Conservation (phyloP, 2,329 filamentous ascomycete genomes). For the Parascedosporium putredinis region DNA sequence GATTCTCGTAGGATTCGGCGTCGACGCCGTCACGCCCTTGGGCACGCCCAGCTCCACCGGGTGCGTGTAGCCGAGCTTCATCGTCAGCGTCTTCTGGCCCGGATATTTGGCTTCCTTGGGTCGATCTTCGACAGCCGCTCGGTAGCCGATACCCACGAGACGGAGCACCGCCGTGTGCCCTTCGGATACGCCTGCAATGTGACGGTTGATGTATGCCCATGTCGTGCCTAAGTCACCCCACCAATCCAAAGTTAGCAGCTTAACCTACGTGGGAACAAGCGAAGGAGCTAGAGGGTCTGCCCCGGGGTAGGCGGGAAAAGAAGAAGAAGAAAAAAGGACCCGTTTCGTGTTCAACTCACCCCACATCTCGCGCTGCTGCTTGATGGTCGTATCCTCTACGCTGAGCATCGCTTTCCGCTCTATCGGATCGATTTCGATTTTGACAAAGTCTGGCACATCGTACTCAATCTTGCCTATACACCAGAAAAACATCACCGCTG, state of each 20-base stretch:
- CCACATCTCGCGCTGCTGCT: conserved; percentile 91
- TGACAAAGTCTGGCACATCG: conserved; percentile 69
- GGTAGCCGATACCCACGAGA: conserved; percentile 90
- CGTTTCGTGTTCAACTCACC: conserved; percentile 50
- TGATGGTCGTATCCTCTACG: conserved; percentile 56
- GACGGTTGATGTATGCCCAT: conserved; percentile 80
- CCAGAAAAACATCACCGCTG: conserved; percentile 6
- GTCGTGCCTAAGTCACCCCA: conserved; percentile 60
- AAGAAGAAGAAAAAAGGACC: conserved; percentile 1
- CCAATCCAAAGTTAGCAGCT: not conserved
- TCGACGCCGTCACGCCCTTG: conserved; percentile 70
- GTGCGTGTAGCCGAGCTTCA: conserved; percentile 96
- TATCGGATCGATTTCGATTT: conserved; percentile 55
- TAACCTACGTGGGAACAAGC: not conserved
- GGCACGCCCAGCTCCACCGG: conserved; percentile 85
- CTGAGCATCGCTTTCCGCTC: conserved; percentile 55
- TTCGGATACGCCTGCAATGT: conserved; percentile 90
- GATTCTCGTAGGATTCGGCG: conserved; percentile 83
- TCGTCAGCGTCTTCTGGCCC: conserved; percentile 77
- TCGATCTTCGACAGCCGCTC: conserved; percentile 72
- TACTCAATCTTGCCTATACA: conserved; percentile 60
- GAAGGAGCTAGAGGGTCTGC: no score
- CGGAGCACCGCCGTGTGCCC: conserved; percentile 89
- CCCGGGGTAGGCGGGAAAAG: not conserved
- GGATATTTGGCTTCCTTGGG: conserved; percentile 63